Base-by-base conservation (phyloP, 768 basidiomycete species). In the Atractiella rhizophila region DNA sequence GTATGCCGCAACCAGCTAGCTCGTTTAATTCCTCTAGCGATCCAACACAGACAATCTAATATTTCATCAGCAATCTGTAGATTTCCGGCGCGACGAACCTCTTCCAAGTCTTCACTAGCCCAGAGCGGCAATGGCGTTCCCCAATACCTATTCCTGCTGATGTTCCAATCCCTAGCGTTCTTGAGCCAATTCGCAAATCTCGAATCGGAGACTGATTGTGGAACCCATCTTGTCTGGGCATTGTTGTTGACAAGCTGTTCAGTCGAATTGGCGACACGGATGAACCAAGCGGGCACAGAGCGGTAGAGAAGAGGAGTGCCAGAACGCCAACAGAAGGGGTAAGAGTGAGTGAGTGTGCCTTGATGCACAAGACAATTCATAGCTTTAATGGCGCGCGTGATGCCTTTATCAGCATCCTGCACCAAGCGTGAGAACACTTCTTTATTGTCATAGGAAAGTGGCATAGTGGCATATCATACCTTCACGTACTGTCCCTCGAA, bases 281-380 rank as follows among this genome's bases (percentile, higher is more conserved):
- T 73, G 55, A 94, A 94, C 91, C 91, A 98, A 5, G 69, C 76
- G 28, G 88, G 88, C 51, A 98, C 76, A 35, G 85, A 83, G 37
- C 83, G 79, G 61, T 98, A 86, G 47, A 98, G 73, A 53, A 98
- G 68, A 18, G 91, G 91, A 1, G 88, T 94, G 11, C 75, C 74
- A 16, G 91, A 96, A 78, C 85, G 70, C 91, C 91, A 96, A 58
- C 91, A 98, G 67, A 74, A 91, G 10, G 91, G 91, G 55, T 98
- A 96, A 48, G 74, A 74, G 60, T 96, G 91, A 54, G 70, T 75
- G 41, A 85, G 51, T 18, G 76, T 82, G 2, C 75, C 73, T 55
- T 86, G 80, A 8, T 79, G 76, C 46, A 98, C 70, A 39, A 98
- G 66, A 35, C 81, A 70, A 10, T 80, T 81, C 51, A 77, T 78